Conservation (phyloP, 2,329 filamentous ascomycete genomes). For the Cryoendolithus antarcticus region DNA sequence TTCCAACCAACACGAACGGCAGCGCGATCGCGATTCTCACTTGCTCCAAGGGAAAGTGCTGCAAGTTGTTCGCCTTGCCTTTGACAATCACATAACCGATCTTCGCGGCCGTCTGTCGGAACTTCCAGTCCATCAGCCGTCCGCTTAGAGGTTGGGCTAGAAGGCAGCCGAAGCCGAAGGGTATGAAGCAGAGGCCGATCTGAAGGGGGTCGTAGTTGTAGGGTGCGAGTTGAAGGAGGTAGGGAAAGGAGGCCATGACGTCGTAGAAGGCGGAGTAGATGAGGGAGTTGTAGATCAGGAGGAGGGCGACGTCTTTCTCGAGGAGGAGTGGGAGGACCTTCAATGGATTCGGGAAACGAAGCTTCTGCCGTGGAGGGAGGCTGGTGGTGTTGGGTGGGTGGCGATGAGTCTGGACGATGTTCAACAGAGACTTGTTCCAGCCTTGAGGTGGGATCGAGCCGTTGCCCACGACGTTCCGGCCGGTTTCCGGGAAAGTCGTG, state of each 20-base stretch:
- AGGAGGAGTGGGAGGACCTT: slow-evolving; percentile 28
- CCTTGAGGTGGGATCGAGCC: slow-evolving; percentile 17
- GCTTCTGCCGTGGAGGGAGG: too few relatives aligned
- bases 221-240: slow-evolving; percentile 24
- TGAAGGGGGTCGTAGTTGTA: slow-evolving; percentile 22
- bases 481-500: slow-evolving; percentile 25
- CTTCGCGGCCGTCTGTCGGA: slow-evolving; percentile 50
- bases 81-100: slow-evolving; percentile 49
- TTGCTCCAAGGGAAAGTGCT: slow-evolving; percentile 38
- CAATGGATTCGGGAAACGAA: slow-evolving; percentile 34
- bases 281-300: slow-evolving; percentile 15
- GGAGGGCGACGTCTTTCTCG: slow-evolving; percentile 11
- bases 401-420: slow-evolving; percentile 12
- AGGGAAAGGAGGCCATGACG: slow-evolving; percentile 34
- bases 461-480: slow-evolving; percentile 29
- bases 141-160: slow-evolving; percentile 34
- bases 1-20: slow-evolving; percentile 22
- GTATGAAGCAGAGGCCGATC: slow-evolving; percentile 13
- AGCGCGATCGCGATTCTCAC: slow-evolving; percentile 28
- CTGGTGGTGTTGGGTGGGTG: too few relatives aligned
- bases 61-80: slow-evolving; percentile 41
- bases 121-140: slow-evolving; percentile 58
- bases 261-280: slow-evolving; percentile 36
- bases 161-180: slow-evolving; percentile 28
- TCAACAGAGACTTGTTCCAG: slow-evolving; percentile 20